Evolutionary conservation across 1,284 basidiomycete genomes (phyloP).

Genomic region (Ganoderma lingzhi): DNA sequence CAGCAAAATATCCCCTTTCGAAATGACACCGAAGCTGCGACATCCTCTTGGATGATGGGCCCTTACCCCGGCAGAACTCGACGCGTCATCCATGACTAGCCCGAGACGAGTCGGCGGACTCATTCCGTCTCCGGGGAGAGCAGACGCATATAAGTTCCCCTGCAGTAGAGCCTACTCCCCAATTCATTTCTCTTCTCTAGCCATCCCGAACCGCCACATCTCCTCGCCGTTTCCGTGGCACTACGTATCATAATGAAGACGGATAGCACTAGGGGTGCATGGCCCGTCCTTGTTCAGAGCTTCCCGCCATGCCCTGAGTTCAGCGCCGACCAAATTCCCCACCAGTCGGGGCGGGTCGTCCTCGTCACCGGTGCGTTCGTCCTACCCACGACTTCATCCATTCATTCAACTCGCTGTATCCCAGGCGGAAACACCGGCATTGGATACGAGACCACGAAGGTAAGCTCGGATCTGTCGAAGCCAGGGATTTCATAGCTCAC

Average conservation of each 20-base stretch:
- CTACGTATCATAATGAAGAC: background rate
- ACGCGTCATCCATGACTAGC: background rate
- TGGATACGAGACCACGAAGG: conserved; percentile 46
- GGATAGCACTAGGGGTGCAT: background rate
- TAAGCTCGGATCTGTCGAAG: conserved; percentile 11
- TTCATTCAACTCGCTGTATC: background rate
- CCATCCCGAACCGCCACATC: background rate
- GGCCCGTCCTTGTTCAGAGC: conserved; percentile 3
- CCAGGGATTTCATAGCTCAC: too few relatives aligned
- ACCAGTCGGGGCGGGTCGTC: conserved; percentile 47
- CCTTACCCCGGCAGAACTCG: background rate
- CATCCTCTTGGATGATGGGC: background rate
- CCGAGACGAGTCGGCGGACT: background rate
- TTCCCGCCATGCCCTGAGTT: conserved; percentile 34
- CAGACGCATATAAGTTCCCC: background rate
- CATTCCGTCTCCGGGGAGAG: background rate
- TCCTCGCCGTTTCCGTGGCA: background rate
- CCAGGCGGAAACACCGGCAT: conserved; percentile 52
- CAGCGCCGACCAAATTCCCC: conserved; percentile 43
- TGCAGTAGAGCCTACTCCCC: background rate
- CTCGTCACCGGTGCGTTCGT: conserved; percentile 48
- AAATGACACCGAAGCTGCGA: background rate
- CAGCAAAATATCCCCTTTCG: background rate
- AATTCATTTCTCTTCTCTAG: background rate
- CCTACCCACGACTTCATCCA: background rate